Base-by-base conservation (phyloP, 768 basidiomycete genomes). In the Boletales sp. region DNA sequence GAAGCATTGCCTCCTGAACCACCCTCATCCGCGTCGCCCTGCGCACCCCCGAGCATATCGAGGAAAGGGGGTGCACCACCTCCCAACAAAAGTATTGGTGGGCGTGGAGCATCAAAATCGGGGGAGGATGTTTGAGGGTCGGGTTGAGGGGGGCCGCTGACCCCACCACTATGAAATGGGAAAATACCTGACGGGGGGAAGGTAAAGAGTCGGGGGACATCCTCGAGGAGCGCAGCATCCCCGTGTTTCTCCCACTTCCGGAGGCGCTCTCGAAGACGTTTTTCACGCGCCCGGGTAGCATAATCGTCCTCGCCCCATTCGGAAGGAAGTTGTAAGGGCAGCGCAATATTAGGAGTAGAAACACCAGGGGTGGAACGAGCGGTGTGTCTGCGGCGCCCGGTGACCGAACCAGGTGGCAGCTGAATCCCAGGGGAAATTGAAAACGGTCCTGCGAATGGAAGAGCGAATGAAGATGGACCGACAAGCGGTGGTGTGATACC, bases 401-500 rank as follows among this genome's bases (percentile, higher is more conserved):
- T 41, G 12, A n/a, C 40, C 6, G 43, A 14, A 39, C 14, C 29
- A 17, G 50, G 36, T 37, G 54, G 57, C 8, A n/a, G 17, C 30
- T 66, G 61, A n/a, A 46, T 27, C 15, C 40, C 55, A n/a, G 27
- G 6, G 18, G 50, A 12, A 48, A 53, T 40, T 1, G 51, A 40
- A 38, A 61, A 64, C 3, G 56, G 17, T 13, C 49, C 55, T 5
- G 49, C 5, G 29, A 39, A 52, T 32, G 56, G 31, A 2, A 54
- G 44, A 21, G 48, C 13, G 47, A 52, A 11, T 59, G 68, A 42
- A 58, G 62, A 55, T 10, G 79, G 71, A n/a, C 79, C 76, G 13
- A 81, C 70, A n/a, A 92, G 69, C 4, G 88, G 72, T 24, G 93
- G 91, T 1, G 87, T 84, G 60, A 90, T 82, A n/a, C 92, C 91